Percentiles rank a stretch among this genome's conserved stretches.
These are phyloP conservation scores for Candida sp. DNA, from an alignment of 1,139 yeast genomes.

Conservation along the genomic window DNA sequence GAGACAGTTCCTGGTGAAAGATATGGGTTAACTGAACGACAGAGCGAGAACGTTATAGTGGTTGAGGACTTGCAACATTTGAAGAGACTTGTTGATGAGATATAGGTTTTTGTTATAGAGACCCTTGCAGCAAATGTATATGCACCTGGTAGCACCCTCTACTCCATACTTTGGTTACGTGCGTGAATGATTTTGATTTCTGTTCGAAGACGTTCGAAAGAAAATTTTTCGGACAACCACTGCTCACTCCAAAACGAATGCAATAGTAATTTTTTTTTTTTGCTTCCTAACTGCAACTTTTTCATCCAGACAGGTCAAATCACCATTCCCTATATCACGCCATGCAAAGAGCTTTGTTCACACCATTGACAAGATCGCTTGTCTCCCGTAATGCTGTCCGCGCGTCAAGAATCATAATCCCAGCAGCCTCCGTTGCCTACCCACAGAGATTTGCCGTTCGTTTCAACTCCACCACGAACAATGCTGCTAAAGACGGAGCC, in stretches of 20 bases:
- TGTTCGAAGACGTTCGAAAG: background rate
- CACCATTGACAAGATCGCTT: constrained; percentile 28
- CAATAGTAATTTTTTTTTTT: background rate
- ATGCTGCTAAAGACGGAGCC: constrained; percentile 16
- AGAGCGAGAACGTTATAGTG: background rate
- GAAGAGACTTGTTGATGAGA: background rate
- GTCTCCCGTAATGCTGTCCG: constrained; percentile 22
- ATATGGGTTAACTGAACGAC: constrained; percentile 1
- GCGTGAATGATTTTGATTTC: background rate
- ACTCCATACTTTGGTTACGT: background rate
- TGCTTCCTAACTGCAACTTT: background rate
- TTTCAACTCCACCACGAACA: constrained; percentile 24
- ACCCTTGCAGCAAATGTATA: background rate
- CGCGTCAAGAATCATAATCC: constrained; percentile 21
- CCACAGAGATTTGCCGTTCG: constrained; percentile 19
- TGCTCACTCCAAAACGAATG: background rate
- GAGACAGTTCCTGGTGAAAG: constrained; percentile 8
- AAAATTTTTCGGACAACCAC: background rate
- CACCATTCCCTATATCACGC: constrained; percentile 2
- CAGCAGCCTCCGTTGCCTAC: constrained; percentile 17
- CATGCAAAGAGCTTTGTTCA: constrained; percentile 38
- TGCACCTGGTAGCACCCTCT: background rate
- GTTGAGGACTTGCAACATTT: background rate
- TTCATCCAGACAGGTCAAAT: constrained; percentile 1
- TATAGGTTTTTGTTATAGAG: background rate